Conservation (phyloP, 306 rosid genomes). For the Mimosa bimucronata region DNA sequence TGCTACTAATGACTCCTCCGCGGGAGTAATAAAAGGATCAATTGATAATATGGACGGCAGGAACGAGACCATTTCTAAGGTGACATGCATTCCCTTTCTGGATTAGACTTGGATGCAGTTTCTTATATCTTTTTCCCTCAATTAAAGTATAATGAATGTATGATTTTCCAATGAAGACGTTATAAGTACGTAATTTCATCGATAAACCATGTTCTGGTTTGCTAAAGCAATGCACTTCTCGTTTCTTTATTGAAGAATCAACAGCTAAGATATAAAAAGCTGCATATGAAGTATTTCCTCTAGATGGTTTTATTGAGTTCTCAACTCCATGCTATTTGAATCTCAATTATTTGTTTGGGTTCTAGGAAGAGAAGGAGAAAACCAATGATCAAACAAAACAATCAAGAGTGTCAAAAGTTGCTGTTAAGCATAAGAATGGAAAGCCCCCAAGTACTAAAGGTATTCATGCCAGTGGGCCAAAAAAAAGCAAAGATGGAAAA, state of each 20-base stretch:
- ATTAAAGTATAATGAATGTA: neutral
- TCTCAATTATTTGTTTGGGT: conserved; percentile 33
- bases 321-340: conserved; percentile 28
- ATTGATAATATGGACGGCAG: conserved; percentile 40
- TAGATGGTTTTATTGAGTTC: conserved; percentile 6
- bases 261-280: neutral
- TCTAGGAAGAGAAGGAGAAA: conserved; percentile 59
- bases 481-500: conserved; percentile 67
- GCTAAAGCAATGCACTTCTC: neutral
- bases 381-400: conserved; percentile 43
- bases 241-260: neutral
- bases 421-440: conserved; percentile 57
- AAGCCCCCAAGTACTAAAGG: conserved; percentile 51
- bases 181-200: neutral
- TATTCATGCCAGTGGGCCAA: conserved; percentile 43
- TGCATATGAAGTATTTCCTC: neutral
- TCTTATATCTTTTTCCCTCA: neutral
- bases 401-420: conserved; percentile 53
- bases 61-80: conserved; percentile 61
- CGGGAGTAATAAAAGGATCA: conserved; percentile 50
- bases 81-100: conserved; percentile 18
- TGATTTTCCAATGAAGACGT: neutral
- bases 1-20: conserved; percentile 44
- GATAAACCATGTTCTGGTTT: neutral
- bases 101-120: neutral